Conservation (phyloP, 768 basidiomycete genomes). For the Boletellus ananiceps region DNA sequence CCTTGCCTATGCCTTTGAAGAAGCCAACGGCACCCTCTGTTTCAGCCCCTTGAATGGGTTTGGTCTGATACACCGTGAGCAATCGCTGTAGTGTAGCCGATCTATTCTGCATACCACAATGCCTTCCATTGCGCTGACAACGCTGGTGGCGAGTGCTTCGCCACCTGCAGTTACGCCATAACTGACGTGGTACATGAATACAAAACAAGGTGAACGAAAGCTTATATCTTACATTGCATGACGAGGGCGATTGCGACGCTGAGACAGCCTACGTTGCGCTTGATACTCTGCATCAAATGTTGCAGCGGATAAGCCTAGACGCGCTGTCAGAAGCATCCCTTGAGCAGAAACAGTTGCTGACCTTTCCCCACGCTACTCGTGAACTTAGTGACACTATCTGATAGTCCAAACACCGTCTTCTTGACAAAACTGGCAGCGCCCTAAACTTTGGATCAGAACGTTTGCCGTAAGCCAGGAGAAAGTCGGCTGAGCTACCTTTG, state of each 20-base stretch:
- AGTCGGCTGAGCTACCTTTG: constrained; percentile 54
- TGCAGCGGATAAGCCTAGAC: constrained; percentile 84
- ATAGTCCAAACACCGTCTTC: constrained; percentile 96
- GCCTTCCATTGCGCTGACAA: constrained; percentile 95
- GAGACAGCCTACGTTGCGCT: constrained; percentile 78
- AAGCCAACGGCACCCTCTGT: constrained; percentile 91
- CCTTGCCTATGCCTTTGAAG: constrained; percentile 97
- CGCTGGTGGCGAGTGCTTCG: constrained; percentile 88
- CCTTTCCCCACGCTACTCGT: constrained; percentile 98
- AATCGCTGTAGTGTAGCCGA: background rate
- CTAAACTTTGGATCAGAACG: constrained; percentile 37
- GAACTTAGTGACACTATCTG: constrained; percentile 96
- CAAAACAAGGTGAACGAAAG: background rate
- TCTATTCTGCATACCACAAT: constrained; percentile 59
- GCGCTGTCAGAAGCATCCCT: background rate
- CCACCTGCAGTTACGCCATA: constrained; percentile 97
- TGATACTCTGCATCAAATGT: constrained; percentile 98
- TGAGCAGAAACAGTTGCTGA: constrained; percentile 20
- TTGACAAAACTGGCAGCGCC: constrained; percentile 98
- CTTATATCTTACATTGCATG: constrained; percentile 75
- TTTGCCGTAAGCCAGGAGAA: background rate
- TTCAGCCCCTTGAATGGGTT: constrained; percentile 96
- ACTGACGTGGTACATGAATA: constrained; percentile 34
- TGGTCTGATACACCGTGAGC: constrained; percentile 54
- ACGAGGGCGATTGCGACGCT: constrained; percentile 89